phyloP scores from a whole-genome alignment of 2,329 filamentous ascomycete species.

The Alternaria dauci region DNA sequence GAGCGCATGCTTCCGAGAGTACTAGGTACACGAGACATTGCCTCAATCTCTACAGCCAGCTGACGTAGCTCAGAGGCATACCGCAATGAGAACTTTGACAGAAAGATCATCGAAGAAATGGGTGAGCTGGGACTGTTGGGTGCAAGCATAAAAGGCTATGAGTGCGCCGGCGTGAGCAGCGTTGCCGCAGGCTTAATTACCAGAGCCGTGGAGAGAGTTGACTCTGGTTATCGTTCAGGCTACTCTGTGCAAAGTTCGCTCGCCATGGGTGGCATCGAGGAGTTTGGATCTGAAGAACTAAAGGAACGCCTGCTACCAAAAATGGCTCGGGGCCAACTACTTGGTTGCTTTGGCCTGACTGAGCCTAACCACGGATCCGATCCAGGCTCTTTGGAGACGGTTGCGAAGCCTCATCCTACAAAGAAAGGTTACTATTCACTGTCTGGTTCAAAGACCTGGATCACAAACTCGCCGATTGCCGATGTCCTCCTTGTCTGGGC shows the following conservation, averaged over 20 bases:
- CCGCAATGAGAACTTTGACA: conserved; percentile 85
- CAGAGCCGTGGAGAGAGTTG: conserved; percentile 86
- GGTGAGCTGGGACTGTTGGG: conserved; percentile 89
- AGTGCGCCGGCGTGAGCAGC: conserved; percentile 85
- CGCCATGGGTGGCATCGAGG: conserved; percentile 91
- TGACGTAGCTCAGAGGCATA: conserved; percentile 71
- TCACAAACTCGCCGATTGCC: conserved; percentile 90
- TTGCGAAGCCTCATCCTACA: conserved; percentile 81
- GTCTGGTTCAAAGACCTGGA: conserved; percentile 91
- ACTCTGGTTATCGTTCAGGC: conserved; percentile 89
- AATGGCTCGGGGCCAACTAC: conserved; percentile 81
- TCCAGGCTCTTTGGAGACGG: conserved; percentile 88
- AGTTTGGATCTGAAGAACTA: conserved; percentile 85
- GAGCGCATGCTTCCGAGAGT: conserved; percentile 86
- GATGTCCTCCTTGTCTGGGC: conserved; percentile 91
- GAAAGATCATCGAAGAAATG: conserved; percentile 88
- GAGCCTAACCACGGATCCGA: conserved; percentile 95
- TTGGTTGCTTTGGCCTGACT: conserved; percentile 89
- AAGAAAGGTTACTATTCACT: conserved; percentile 84
- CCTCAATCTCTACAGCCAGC: conserved; percentile 2
- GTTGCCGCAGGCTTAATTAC: conserved; percentile 92
- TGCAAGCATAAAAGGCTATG: conserved; percentile 85
- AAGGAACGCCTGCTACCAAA: conserved; percentile 83
- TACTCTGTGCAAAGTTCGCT: conserved; percentile 94
- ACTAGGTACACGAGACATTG: conserved; percentile 66